A percentile compares a stretch with the other conserved stretches of the same genome.
phyloP scores from a whole-genome alignment of 1,284 basidiomycete genomes.

The Malassezia japonica region DNA sequence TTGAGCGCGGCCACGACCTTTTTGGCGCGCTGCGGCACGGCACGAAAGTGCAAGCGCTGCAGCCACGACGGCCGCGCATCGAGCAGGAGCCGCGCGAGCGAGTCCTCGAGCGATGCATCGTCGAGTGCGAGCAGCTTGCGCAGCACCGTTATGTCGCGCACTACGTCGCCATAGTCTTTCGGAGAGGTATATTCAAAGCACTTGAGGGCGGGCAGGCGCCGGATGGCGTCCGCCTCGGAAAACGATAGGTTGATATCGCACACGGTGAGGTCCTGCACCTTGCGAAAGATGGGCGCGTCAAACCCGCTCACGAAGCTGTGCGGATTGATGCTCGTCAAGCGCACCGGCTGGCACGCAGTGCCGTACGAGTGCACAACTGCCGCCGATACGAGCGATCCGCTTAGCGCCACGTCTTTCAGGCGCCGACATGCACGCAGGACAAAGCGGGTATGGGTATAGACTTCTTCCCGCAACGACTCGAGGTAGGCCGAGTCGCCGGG shows the following conservation, averaged over 20 bases:
- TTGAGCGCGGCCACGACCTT: neutral
- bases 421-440: slow-evolving; percentile 37
- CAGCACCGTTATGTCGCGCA: slow-evolving; percentile 27
- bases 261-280: slow-evolving; percentile 27
- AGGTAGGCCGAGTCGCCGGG: slow-evolving; percentile 23
- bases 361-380: slow-evolving; percentile 36
- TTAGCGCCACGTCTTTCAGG: slow-evolving; percentile 34
- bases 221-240: slow-evolving; percentile 38
- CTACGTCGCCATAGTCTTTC: slow-evolving; percentile 35
- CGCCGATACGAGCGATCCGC: slow-evolving; percentile 32
- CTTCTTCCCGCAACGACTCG: slow-evolving; percentile 22
- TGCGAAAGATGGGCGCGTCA: slow-evolving; percentile 38
- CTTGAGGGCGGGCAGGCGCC: slow-evolving; percentile 29
- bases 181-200: slow-evolving; percentile 33
- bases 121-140: slow-evolving; percentile 19
- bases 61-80: neutral
- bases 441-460: slow-evolving; percentile 21
- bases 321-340: slow-evolving; percentile 39
- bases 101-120: neutral
- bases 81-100: neutral
- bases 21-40: neutral
- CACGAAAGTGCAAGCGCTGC: neutral
- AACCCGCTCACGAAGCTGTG: slow-evolving; percentile 41
- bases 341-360: slow-evolving; percentile 38
- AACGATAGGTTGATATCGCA: slow-evolving; percentile 39